These are phyloP conservation scores for Penicillium freii DNA, from an alignment of 2,329 filamentous ascomycete species.

Conservation along the genomic window DNA sequence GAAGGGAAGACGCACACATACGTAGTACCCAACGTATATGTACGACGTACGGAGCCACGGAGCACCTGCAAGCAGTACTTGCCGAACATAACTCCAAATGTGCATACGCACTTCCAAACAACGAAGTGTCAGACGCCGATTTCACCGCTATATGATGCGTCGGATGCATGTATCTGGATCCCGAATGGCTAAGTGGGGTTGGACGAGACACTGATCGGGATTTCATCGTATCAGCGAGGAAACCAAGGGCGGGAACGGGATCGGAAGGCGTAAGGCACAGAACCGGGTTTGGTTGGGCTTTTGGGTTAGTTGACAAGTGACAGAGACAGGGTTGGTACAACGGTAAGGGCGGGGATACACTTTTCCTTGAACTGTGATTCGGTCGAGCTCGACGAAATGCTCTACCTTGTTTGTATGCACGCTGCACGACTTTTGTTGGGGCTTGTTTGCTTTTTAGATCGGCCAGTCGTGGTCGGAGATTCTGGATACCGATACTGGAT, in stretches of 20 bases:
- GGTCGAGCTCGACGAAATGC: not conserved
- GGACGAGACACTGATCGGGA: not conserved
- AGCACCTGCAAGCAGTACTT: not conserved
- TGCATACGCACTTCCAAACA: not conserved
- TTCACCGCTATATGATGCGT: constrained; percentile 37
- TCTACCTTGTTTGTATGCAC: not conserved
- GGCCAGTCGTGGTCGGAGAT: constrained; percentile 5
- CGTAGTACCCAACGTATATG: not conserved
- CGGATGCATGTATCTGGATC: constrained; percentile 9
- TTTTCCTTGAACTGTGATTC: not conserved
- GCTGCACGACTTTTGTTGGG: constrained; percentile 6
- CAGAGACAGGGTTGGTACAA: not conserved
- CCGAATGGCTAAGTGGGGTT: not conserved
- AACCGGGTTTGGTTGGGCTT: not conserved
- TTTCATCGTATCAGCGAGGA: not conserved
- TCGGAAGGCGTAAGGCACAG: not conserved
- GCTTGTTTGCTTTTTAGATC: not conserved
- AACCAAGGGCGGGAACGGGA: not conserved
- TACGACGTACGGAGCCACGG: not conserved
- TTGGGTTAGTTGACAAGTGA: not conserved
- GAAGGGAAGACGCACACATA: not conserved
- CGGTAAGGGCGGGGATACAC: not conserved
- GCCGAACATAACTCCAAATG: not conserved
- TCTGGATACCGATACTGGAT: not conserved
- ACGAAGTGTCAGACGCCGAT: not conserved